Conservation (phyloP, 495 filamentous ascomycete species). For the Jackrogersella multiformis region DNA sequence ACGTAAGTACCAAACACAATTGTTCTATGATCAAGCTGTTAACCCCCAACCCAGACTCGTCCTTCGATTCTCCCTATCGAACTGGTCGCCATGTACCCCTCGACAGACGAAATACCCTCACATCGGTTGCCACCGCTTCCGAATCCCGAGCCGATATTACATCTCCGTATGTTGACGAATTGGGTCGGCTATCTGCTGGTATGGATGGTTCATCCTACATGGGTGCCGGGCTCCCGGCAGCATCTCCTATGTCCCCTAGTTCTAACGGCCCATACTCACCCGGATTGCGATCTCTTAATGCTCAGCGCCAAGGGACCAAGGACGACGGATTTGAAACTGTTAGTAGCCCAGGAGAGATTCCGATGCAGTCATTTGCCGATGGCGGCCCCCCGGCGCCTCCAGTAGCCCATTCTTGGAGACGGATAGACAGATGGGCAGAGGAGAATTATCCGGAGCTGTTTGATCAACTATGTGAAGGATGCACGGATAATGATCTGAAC, state of each 20-base stretch:
- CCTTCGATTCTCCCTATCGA: conserved; percentile 86
- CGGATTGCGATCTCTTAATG: conserved; percentile 79
- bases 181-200: conserved; percentile 63
- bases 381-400: conserved; percentile 90
- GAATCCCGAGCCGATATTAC: conserved; percentile 80
- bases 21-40: conserved; percentile 12
- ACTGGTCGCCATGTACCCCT: conserved; percentile 83
- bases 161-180: conserved; percentile 77
- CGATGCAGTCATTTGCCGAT: conserved; percentile 95
- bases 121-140: conserved; percentile 79
- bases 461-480: conserved; percentile 91
- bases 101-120: conserved; percentile 73
- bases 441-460: conserved; percentile 93
- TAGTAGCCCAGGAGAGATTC: conserved; percentile 80
- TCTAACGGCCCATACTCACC: conserved; percentile 83
- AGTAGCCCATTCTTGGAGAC: conserved; percentile 86
- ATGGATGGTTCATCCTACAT: conserved; percentile 58
- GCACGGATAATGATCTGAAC: conserved; percentile 93
- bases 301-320: conserved; percentile 65
- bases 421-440: conserved; percentile 93
- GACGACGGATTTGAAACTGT: conserved; percentile 71
- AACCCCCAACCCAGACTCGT: conserved; percentile 72
- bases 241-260: conserved; percentile 69
- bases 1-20: conserved; percentile 53
- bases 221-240: conserved; percentile 56